Base-by-base conservation (phyloP, 1,139 yeast genomes). In the Candida freyschussii region DNA sequence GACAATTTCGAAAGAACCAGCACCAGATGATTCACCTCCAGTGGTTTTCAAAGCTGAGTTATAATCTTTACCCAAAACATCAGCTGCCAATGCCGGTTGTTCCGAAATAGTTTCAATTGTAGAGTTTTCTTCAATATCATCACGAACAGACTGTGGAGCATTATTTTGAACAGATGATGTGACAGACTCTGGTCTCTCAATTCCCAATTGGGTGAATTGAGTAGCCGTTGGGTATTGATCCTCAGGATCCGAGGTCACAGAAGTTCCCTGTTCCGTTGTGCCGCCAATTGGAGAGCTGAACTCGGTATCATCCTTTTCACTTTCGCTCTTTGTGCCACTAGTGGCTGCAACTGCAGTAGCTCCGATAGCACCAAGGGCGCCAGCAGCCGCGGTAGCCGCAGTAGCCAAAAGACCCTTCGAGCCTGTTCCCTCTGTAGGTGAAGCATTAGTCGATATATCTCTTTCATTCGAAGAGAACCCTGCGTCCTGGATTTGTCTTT, bases 101-200 rank as follows among this genome's bases (percentile, higher is more conserved):
- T 45, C 47, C 10, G 30, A 16, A 13, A 35, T 24, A 11, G 39
- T 23, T 5, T 43, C 52, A 33, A 40, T 47, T 25, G 33, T 36
- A n/a, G 47, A 29, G 7, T 36, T 30, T 2, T 47, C 50, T 24
- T 48, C 55, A 29, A 37, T 40, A 15, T 52, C 74, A 48, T 82
- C 94, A 39, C 94, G 75, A 8, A 83, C 95, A 16, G 95, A 84
- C 57, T 78, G 73, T 0, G 96, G 89, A 3, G 96, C 87, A 55
- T 89, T 87, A 59, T 87, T 87, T 50, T 84, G 93, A 13, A 87
- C 94, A 35, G 95, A 84, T 0, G 96, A 86, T 0, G 96, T 82
- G 32, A 83, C 74, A 0, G 95, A 84, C 42, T 80, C 87, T 2
- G 94, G 83, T 54, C 78, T 75, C 60, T 56, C 78, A 62, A 67